phyloP scores from a whole-genome alignment of 2,329 filamentous ascomycete genomes.

The Ophiostoma sp. region DNA sequence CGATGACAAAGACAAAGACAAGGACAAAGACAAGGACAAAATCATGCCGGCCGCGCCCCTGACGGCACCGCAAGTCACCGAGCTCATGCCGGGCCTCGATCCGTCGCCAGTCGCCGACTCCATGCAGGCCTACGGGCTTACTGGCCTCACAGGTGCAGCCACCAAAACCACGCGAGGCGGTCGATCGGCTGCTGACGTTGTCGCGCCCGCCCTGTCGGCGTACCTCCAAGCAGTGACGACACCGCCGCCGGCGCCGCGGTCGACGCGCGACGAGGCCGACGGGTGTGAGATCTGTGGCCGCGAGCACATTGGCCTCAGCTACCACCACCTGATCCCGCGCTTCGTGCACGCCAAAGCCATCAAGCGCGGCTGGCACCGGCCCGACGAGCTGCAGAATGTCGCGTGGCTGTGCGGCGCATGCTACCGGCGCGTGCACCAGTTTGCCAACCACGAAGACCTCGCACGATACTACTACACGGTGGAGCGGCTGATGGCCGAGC shows the following conservation, averaged over 20 bases:
- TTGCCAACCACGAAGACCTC: conserved; percentile 71
- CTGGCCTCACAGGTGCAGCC: conserved; percentile 43
- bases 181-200: conserved; percentile 48
- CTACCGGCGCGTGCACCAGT: conserved; percentile 73
- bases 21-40: background rate
- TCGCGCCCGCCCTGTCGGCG: conserved; percentile 56
- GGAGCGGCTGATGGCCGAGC: conserved; percentile 61
- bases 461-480: conserved; percentile 68
- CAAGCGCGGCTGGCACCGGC: conserved; percentile 72
- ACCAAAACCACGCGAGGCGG: conserved; percentile 29
- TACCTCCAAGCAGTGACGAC: conserved; percentile 56
- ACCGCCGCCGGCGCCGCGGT: conserved; percentile 57
- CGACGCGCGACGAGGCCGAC: conserved; percentile 46
- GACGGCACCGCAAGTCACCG: conserved; percentile 44
- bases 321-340: conserved; percentile 81
- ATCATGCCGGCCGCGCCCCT: conserved; percentile 40
- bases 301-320: conserved; percentile 69
- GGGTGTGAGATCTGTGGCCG: conserved; percentile 72
- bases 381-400: conserved; percentile 70
- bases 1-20: background rate
- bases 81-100: conserved; percentile 46
- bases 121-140: conserved; percentile 54
- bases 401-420: conserved; percentile 83
- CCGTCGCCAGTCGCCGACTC: conserved; percentile 61
- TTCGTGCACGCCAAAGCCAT: conserved; percentile 69